Conservation (phyloP, 1,284 basidiomycete genomes). For the Blastosporella zonata region DNA sequence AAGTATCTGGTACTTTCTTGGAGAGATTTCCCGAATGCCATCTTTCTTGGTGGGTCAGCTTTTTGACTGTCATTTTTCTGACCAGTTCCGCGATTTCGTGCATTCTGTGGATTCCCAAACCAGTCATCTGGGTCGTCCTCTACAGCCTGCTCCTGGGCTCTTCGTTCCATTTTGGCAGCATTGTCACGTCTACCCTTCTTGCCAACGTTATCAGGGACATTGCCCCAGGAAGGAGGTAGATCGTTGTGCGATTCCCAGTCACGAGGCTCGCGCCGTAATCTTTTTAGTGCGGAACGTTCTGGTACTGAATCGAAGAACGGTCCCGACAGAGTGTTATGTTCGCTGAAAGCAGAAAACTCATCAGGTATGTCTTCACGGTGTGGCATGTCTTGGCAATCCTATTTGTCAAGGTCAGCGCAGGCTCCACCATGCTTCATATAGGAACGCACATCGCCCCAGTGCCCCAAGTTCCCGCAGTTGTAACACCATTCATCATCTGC, state of each 20-base stretch:
- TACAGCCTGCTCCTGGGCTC: constrained; percentile 41
- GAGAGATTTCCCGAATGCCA: constrained; percentile 38
- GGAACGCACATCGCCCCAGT: constrained; percentile 78
- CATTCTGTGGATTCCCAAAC: constrained; percentile 43
- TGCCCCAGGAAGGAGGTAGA: constrained; percentile 29
- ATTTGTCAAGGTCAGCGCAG: neutral
- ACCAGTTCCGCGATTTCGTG: constrained; percentile 8
- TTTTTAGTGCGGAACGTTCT: constrained; percentile 21
- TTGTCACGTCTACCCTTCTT: constrained; percentile 59
- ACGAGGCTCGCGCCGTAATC: constrained; percentile 27
- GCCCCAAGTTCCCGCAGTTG: constrained; percentile 78
- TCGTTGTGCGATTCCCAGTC: constrained; percentile 40
- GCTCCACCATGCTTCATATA: neutral
- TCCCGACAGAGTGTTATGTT: constrained; percentile 63
- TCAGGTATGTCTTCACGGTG: constrained; percentile 47
- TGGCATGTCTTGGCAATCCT: constrained; percentile 71
- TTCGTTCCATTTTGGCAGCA: constrained; percentile 51
- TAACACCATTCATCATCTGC: constrained; percentile 81
- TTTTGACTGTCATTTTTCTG: constrained; percentile 10
- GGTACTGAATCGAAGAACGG: constrained; percentile 61
- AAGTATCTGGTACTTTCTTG: constrained; percentile 23
- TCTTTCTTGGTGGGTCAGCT: constrained; percentile 27
- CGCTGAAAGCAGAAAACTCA: constrained; percentile 76
- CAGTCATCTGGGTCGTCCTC: constrained; percentile 57
- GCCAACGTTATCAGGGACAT: constrained; percentile 59